Conservation (phyloP, 257 asterid genomes). For the Solanum peruvianum region DNA sequence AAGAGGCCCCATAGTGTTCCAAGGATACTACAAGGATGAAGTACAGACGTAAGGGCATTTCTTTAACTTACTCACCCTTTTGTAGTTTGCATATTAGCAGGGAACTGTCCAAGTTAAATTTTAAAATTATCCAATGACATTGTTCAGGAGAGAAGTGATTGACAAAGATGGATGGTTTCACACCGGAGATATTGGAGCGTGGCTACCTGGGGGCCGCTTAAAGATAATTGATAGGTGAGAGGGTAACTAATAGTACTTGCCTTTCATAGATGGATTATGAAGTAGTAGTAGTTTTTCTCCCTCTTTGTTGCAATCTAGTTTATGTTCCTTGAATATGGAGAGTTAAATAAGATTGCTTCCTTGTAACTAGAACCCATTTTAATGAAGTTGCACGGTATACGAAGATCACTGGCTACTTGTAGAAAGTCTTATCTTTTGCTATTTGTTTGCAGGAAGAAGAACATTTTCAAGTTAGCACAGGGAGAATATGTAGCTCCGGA, state of each 20-base stretch:
- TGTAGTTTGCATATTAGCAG: background rate
- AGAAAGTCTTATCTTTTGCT: background rate
- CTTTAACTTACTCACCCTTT: background rate
- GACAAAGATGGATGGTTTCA: slow-evolving; percentile 85
- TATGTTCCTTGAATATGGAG: background rate
- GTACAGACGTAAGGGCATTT: slow-evolving; percentile 47
- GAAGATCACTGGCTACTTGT: background rate
- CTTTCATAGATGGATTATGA: background rate
- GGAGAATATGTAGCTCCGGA: slow-evolving; percentile 95
- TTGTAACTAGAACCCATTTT: background rate
- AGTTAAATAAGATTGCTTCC: background rate
- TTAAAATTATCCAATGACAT: slow-evolving; percentile 2
- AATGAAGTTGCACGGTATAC: background rate
- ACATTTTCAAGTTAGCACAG: slow-evolving; percentile 90
- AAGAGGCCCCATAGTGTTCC: slow-evolving; percentile 80
- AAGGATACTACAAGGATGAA: slow-evolving; percentile 85
- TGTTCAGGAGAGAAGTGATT: slow-evolving; percentile 58
- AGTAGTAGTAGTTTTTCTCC: background rate
- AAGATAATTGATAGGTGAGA: slow-evolving; percentile 78
- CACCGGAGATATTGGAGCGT: slow-evolving; percentile 88
- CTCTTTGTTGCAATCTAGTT: background rate
- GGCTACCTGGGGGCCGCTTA: slow-evolving; percentile 87
- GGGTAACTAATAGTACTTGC: background rate
- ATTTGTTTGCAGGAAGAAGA: slow-evolving; percentile 69
- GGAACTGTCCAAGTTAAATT: background rate